Evolutionary conservation across 2,329 filamentous ascomycete species (phyloP).

Genomic region (Canariomyces notabilis): DNA sequence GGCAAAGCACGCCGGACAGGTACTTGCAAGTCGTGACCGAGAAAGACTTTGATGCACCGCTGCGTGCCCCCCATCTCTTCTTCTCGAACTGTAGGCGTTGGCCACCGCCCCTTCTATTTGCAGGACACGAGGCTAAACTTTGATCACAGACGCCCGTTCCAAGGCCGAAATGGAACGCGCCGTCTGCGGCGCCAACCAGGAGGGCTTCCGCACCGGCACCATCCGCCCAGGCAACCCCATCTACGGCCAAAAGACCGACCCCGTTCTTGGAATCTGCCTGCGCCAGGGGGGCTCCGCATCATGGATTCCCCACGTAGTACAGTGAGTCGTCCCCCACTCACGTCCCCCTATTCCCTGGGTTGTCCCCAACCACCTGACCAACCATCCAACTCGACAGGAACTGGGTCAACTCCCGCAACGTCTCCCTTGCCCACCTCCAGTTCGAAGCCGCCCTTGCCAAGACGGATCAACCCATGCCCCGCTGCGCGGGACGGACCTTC

Average conservation of each 20-base stretch:
- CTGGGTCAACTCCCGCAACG: constrained; percentile 47
- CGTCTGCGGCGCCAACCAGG: constrained; percentile 40
- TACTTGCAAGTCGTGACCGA: constrained; percentile 44
- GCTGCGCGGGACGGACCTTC: constrained; percentile 43
- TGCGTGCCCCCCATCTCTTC: constrained; percentile 39
- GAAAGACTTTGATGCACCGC: constrained; percentile 37
- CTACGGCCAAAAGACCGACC: constrained; percentile 45
- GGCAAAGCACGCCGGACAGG: constrained; percentile 35
- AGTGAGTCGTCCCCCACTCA: constrained; percentile 22
- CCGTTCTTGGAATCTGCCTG: constrained; percentile 37
- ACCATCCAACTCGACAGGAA: constrained; percentile 22
- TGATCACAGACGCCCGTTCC: constrained; percentile 37
- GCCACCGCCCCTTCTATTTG: neutral
- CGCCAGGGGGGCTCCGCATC: constrained; percentile 34
- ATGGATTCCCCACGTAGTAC: constrained; percentile 42
- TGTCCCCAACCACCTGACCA: neutral
- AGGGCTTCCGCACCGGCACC: constrained; percentile 45
- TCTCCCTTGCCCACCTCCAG: constrained; percentile 48
- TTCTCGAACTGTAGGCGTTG: constrained; percentile 38
- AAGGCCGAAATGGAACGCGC: constrained; percentile 49
- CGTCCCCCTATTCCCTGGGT: neutral
- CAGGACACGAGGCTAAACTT: neutral
- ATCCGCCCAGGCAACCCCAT: constrained; percentile 51
- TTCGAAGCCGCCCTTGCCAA: constrained; percentile 46
- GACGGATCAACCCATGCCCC: constrained; percentile 30